These are phyloP conservation scores for Crithidia bombi DNA, from an alignment of 208 protist species.

Conservation along the genomic window DNA sequence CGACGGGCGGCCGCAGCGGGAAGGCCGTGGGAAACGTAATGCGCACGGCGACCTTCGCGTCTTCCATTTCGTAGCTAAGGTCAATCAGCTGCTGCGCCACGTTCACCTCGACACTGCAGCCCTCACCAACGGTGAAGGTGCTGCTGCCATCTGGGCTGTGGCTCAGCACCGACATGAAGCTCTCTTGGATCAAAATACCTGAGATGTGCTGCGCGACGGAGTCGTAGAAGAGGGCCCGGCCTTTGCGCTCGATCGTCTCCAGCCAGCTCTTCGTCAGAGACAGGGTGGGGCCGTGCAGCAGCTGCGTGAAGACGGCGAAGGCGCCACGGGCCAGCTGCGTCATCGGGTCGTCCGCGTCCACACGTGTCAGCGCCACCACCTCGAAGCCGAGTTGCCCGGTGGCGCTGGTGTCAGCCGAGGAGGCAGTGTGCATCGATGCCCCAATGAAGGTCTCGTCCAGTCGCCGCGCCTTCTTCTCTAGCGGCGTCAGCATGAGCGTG, in stretches of 20 bases:
- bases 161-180: conserved; percentile 65
- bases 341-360: conserved; percentile 54
- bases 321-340: conserved; percentile 77
- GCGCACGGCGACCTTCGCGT: conserved; percentile 67
- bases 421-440: conserved; percentile 17
- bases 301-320: conserved; percentile 71
- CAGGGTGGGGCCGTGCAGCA: conserved; percentile 68
- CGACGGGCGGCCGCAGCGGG: conserved; percentile 65
- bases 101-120: conserved; percentile 70
- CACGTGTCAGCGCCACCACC: conserved; percentile 65
- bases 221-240: conserved; percentile 60
- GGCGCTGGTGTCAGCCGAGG: conserved; percentile 17
- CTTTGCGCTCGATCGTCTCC: conserved; percentile 80
- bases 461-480: conserved; percentile 34
- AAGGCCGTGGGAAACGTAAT: conserved; percentile 77
- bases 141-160: conserved; percentile 67
- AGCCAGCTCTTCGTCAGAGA: conserved; percentile 74
- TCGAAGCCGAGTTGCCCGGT: conserved; percentile 42
- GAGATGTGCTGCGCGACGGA: conserved; percentile 81
- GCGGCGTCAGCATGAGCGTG: conserved; percentile 64
- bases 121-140: conserved; percentile 72
- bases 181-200: conserved; percentile 73
- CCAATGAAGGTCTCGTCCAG: conserved; percentile 79
- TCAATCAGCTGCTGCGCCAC: conserved; percentile 55
- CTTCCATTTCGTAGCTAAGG: conserved; percentile 86